A percentile compares a stretch with the other conserved stretches of the same genome.
Conservation (phyloP, 2,329 filamentous ascomycete genomes). For the Zelopaecilomyces penicillatus region DNA sequence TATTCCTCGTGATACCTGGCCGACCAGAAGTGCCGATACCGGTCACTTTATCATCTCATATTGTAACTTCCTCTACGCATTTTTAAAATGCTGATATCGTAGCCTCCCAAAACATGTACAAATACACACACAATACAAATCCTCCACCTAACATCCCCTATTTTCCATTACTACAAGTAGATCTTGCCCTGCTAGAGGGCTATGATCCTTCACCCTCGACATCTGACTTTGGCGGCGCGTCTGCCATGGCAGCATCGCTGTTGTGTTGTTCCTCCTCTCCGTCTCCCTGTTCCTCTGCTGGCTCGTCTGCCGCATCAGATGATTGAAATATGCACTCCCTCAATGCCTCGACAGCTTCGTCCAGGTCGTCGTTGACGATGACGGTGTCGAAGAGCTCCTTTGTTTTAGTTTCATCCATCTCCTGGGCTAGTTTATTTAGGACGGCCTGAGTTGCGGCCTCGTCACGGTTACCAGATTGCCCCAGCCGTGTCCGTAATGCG, state of each 20-base stretch:
- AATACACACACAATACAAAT: too few relatives aligned
- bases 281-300: constrained; percentile 6
- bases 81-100: too few relatives aligned
- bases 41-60: too few relatives aligned
- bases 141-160: too few relatives aligned
- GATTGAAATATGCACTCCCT: constrained; percentile 20
- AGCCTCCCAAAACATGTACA: too few relatives aligned
- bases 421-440: constrained; percentile 13
- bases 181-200: too few relatives aligned
- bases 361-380: constrained; percentile 20
- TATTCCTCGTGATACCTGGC: too few relatives aligned
- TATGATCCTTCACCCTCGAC: constrained; percentile 1
- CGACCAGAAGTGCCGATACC: too few relatives aligned
- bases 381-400: constrained; percentile 19
- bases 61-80: too few relatives aligned
- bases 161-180: too few relatives aligned
- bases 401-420: constrained; percentile 18
- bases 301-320: constrained; percentile 9
- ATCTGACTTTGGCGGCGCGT: constrained; percentile 6
- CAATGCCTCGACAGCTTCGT: constrained; percentile 16
- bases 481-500: constrained; percentile 20
- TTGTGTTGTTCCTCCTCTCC: constrained; percentile 8
- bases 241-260: constrained; percentile 11
- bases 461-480: constrained; percentile 16
- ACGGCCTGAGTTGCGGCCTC: constrained; percentile 15